Evolutionary conservation across 345 rosid species (phyloP).

Genomic region (Rhodamnia rubescens): DNA sequence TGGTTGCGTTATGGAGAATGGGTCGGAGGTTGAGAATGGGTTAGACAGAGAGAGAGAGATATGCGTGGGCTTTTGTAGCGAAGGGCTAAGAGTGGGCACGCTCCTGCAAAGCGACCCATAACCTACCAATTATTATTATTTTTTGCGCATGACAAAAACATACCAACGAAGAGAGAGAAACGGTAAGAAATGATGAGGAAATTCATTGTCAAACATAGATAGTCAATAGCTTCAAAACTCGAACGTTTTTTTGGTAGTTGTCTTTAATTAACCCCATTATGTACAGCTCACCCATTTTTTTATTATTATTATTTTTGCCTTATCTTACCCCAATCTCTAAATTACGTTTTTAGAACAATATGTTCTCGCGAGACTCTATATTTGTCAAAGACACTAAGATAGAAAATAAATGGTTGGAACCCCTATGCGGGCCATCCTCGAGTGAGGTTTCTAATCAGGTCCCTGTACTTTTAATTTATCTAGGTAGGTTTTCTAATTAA

Average conservation of each 20-base stretch:
- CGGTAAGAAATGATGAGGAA: not conserved
- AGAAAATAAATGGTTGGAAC: too few relatives aligned
- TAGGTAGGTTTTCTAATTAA: not conserved
- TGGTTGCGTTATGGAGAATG: not conserved
- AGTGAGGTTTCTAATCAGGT: too few relatives aligned
- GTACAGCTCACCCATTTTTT: not conserved
- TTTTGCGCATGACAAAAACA: not conserved
- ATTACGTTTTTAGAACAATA: not conserved
- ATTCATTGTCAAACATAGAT: not conserved
- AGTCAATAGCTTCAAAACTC: not conserved
- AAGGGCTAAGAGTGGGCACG: not conserved
- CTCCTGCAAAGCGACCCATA: slow-evolving; percentile 5
- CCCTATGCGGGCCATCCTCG: too few relatives aligned
- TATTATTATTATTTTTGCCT: too few relatives aligned
- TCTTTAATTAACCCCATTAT: not conserved
- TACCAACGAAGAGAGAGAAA: not conserved
- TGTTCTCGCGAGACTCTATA: not conserved
- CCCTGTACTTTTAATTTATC: not conserved
- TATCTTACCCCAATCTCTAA: not conserved
- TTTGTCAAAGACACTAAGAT: not conserved
- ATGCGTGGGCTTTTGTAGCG: not conserved
- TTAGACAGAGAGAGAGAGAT: not conserved
- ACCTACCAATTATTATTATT: not conserved
- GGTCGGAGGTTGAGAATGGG: not conserved
- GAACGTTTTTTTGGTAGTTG: not conserved